Base-by-base conservation (phyloP, 2,329 filamentous ascomycete genomes). In the Clonostachys solani region DNA sequence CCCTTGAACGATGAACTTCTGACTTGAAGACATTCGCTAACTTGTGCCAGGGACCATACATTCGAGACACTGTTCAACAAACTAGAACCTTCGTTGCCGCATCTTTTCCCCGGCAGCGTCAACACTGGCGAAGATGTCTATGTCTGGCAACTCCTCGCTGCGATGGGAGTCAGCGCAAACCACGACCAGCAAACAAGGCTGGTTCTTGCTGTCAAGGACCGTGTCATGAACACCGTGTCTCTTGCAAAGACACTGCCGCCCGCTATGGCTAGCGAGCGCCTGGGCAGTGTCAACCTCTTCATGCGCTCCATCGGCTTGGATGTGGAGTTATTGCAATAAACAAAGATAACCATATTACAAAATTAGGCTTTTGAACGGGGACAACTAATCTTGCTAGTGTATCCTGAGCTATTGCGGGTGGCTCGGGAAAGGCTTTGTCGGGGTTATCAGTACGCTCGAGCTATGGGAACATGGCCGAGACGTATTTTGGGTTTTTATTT, bases 221-320 rank as follows among this genome's bases (percentile, higher is more conserved):
- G 92, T 46, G 94, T 99, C 49, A 95, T 97, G 81, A 92, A 96
- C 63, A 97, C 94, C 1, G 90, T 99, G 12, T 75, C 80, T 33
- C 82, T 95, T 45, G 87, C 89, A 59, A 96, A 96, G 77, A 92
- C 89, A 2, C 75, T 99, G 34, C 92, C 94, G 16, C 78, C 85
- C 15, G 87, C 94, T 48, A 89, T 97, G 83, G 85, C 88, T 12
- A 83, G 83, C 50, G 84, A 89, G 62, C 85, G 92, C 50, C 75
- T 96, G 49, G 86, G 87, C 49, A 96, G 96, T 61, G 94, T 99
- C 56, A 99, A 99, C 64, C 73, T 99, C 47, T 99, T 99, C 67
- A 96, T 99, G 92, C 87, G 91, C 60, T 94, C 92, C 47, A 96
- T 99, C 67, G 94, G 94, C n/a, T 78, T 99, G 63, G 94, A 99